Evolutionary conservation across 2,329 filamentous ascomycete species (phyloP).

Genomic region (Botrytis aclada): DNA sequence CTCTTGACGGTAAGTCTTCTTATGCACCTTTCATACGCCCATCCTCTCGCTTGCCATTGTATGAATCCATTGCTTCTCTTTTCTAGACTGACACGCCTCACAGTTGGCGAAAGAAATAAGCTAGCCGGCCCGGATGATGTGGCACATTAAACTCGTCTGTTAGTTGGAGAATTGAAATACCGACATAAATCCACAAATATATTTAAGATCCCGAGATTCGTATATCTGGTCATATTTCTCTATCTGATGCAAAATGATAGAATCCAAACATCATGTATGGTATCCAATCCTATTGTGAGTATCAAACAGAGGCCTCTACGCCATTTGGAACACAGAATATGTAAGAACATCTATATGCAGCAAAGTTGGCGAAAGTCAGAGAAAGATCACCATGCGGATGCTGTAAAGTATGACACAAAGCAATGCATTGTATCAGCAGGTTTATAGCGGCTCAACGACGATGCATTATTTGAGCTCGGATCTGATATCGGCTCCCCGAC

Average conservation of each 20-base stretch:
- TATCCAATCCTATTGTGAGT: not conserved
- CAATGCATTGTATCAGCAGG: not conserved
- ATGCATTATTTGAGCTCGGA: not conserved
- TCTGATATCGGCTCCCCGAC: not conserved
- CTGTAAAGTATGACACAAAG: not conserved
- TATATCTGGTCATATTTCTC: not conserved
- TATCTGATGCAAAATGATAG: not conserved
- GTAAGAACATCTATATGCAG: not conserved
- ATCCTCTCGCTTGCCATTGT: not conserved
- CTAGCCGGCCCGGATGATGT: slow-evolving; percentile 24
- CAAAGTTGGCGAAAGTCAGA: not conserved
- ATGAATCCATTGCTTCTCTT: not conserved
- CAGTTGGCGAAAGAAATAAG: slow-evolving; percentile 37
- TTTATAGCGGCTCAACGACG: not conserved
- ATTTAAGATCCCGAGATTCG: not conserved
- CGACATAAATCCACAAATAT: not conserved
- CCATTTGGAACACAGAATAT: not conserved
- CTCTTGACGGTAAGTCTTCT: slow-evolving; percentile 63
- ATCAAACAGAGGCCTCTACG: not conserved
- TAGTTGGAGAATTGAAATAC: not conserved
- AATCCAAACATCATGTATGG: not conserved
- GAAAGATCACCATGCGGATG: not conserved
- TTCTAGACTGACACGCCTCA: not conserved
- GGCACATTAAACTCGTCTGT: not conserved
- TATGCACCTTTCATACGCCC: not conserved